Base-by-base conservation (phyloP, 2,329 filamentous ascomycete genomes). In the Pleomassaria siparia region DNA sequence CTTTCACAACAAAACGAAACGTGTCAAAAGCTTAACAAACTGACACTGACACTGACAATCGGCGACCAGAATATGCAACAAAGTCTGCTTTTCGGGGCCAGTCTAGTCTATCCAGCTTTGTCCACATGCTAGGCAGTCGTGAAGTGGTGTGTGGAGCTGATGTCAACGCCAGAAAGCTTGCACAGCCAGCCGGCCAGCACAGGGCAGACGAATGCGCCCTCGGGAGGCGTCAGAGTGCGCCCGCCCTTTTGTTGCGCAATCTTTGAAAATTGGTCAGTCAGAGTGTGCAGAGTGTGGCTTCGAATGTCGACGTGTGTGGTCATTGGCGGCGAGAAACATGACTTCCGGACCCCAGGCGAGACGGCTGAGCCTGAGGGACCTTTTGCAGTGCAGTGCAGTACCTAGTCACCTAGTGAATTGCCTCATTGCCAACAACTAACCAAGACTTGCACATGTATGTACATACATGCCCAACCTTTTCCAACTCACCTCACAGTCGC, bases 151-250 rank as follows among this genome's bases (percentile, higher is more conserved):
- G 20, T 22, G 7, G 35, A 32, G 40, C 40, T 32, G 40, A 42
- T 42, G 40, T 42, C 40, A 32, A 42, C 28, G 40, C 33, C 25
- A 32, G 40, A 42, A 42, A 28, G 12, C 22, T 26, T 42, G 40
- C 40, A 32, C 40, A 21, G 40, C 26, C 26, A 32, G 40, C n/a
- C 10, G 35, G 10, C 16, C 8, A 18, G 35, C 30, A 12, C 15
- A 18, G 16, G 18, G 18, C 25, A 26, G 25, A 11, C 26, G 24
- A 40, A 40, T 18, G 24, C 24, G 20, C 35, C 35, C 35, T 37
- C n/a, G 35, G 24, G 25, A 2, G 18, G 9, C 3, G 13, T 29
- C 21, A 21, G 9, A 6, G 18, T n/a, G n/a, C n/a, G n/a, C n/a
- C 12, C 21, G 36, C 21, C 36, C 36, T 24, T 24, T 6, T 40